phyloP scores from a whole-genome alignment of 2,329 filamentous ascomycete genomes.

The Pseudogymnoascus sp. region DNA sequence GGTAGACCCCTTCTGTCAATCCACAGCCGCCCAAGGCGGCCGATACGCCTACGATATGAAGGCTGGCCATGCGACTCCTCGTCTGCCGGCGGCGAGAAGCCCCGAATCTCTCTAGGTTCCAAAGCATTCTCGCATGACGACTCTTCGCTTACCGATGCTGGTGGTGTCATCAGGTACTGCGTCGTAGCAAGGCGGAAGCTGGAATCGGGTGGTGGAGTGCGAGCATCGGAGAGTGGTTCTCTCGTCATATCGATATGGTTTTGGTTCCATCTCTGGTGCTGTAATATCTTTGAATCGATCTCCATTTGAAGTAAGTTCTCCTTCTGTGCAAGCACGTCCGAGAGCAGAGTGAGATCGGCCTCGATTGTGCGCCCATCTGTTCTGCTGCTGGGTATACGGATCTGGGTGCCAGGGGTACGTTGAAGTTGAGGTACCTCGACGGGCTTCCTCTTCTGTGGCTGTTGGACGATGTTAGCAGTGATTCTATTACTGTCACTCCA shows the following conservation, averaged over 20 bases:
- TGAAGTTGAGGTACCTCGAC: constrained; percentile 49
- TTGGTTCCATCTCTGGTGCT: constrained; percentile 87
- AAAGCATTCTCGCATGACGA: constrained; percentile 28
- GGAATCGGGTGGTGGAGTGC: constrained; percentile 53
- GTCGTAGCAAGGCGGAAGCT: constrained; percentile 66
- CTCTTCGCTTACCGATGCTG: constrained; percentile 37
- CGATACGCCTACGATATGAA: constrained; percentile 75
- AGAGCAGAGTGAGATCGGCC: constrained; percentile 68
- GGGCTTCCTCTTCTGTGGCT: constrained; percentile 66
- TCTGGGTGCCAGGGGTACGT: constrained; percentile 54
- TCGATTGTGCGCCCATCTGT: constrained; percentile 66
- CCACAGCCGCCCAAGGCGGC: constrained; percentile 76
- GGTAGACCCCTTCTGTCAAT: constrained; percentile 75
- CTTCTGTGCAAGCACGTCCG: constrained; percentile 72
- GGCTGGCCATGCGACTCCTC: constrained; percentile 35
- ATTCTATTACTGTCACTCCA: constrained; percentile 30
- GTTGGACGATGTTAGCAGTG: constrained; percentile 19
- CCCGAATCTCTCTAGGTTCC: constrained; percentile 21
- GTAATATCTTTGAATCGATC: constrained; percentile 78
- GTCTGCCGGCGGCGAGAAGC: constrained; percentile 25
- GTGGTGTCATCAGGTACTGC: constrained; percentile 61
- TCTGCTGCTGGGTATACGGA: constrained; percentile 59
- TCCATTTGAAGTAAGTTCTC: constrained; percentile 73
- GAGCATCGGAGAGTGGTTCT: constrained; percentile 72
- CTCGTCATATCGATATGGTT: constrained; percentile 83